Percentiles rank a stretch among this genome's conserved stretches.
Evolutionary conservation across 2,329 filamentous ascomycete species (phyloP).

Genomic region (Botrytis medusae): DNA sequence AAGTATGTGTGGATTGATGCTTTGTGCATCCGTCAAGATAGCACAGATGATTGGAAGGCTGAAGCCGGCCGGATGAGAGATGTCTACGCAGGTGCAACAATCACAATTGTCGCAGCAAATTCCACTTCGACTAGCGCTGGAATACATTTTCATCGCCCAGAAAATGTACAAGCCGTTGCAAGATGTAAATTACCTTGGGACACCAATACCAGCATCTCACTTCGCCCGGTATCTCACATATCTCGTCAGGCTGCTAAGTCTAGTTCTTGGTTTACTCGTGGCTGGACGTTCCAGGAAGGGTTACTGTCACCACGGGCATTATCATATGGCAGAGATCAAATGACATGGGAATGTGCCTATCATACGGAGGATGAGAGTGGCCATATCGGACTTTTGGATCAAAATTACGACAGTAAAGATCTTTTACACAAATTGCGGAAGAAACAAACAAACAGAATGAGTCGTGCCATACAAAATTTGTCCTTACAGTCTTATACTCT

Average conservation of each 20-base stretch:
- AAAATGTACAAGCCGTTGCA: background rate
- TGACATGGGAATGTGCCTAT: constrained; percentile 23
- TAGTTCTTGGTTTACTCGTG: constrained; percentile 20
- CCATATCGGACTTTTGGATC: constrained; percentile 20
- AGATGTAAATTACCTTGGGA: constrained; percentile 3
- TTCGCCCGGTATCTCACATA: constrained; percentile 16
- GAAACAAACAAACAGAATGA: constrained; percentile 7
- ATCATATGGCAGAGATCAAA: constrained; percentile 21
- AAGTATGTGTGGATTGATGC: constrained; percentile 23
- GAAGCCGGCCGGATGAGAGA: constrained; percentile 19
- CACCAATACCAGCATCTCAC: background rate
- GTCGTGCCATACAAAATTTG: constrained; percentile 11
- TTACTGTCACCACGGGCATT: constrained; percentile 17
- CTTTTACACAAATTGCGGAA: constrained; percentile 22
- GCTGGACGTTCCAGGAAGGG: constrained; percentile 21
- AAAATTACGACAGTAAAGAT: constrained; percentile 25
- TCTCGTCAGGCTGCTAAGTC: constrained; percentile 17
- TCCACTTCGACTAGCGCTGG: constrained; percentile 16
- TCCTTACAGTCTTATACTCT: background rate
- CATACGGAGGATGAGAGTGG: constrained; percentile 21
- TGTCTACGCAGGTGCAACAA: constrained; percentile 14
- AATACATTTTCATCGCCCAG: constrained; percentile 8
- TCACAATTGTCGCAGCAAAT: constrained; percentile 18
- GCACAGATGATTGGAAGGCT: constrained; percentile 16
- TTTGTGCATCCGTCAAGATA: constrained; percentile 19